A percentile compares a stretch with the other conserved stretches of the same genome.
Conservation (phyloP, 208 protist species). For the Wallacemonas collosoma region DNA sequence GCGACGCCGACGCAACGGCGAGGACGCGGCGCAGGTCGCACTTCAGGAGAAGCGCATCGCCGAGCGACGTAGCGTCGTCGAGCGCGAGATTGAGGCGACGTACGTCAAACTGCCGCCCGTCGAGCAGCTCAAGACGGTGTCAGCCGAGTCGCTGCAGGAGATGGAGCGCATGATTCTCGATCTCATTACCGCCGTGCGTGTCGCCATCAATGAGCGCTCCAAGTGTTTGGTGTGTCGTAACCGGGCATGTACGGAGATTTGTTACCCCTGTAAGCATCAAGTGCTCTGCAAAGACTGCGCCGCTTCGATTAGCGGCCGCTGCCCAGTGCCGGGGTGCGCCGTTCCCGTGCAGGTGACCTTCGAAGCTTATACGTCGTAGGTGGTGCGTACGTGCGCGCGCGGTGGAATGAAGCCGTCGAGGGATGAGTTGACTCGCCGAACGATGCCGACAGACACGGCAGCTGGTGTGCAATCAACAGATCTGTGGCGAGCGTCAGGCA, state of each 20-base stretch:
- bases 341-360: slow-evolving; percentile 65
- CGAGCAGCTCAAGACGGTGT: slow-evolving; percentile 45
- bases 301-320: slow-evolving; percentile 53
- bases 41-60: slow-evolving; percentile 45
- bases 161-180: slow-evolving; percentile 83
- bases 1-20: slow-evolving; percentile 52
- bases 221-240: slow-evolving; percentile 86
- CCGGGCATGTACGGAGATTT: slow-evolving; percentile 80
- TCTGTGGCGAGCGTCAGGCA: too few species aligned
- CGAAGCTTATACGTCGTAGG: slow-evolving; percentile 73
- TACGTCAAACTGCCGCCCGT: slow-evolving; percentile 69
- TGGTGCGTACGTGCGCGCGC: background rate
- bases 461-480: too few species aligned
- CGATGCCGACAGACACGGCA: too few species aligned
- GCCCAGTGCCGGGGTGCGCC: slow-evolving; percentile 69
- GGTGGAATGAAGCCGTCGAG: too few species aligned
- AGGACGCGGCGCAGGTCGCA: slow-evolving; percentile 47
- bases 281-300: slow-evolving; percentile 88
- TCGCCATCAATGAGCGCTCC: slow-evolving; percentile 81
- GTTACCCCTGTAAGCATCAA: slow-evolving; percentile 91
- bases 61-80: slow-evolving; percentile 36
- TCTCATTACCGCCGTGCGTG: slow-evolving; percentile 67
- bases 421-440: too few species aligned
- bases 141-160: slow-evolving; percentile 79
- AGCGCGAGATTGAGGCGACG: slow-evolving; percentile 53